These are phyloP conservation scores for Scutellaria barbata DNA, from an alignment of 257 asterid species.

Conservation along the genomic window DNA sequence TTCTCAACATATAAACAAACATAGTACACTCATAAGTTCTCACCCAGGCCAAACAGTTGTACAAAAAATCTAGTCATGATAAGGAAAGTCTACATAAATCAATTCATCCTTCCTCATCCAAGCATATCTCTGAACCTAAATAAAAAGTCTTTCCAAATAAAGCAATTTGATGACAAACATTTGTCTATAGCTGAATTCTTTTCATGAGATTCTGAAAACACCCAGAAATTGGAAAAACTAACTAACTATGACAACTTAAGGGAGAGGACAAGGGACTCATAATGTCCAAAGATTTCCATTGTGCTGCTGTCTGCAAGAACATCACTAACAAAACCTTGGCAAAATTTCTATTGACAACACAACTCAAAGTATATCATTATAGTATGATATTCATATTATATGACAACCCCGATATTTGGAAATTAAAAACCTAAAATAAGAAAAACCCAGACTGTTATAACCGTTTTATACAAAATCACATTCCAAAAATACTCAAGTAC, in stretches of 20 bases:
- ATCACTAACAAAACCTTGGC: too few relatives aligned
- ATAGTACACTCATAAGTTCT: background rate
- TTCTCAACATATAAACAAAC: too few relatives aligned
- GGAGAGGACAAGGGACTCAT: too few relatives aligned
- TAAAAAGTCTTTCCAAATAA: background rate
- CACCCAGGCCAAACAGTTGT: too few relatives aligned
- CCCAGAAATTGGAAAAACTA: background rate
- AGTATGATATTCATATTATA: too few relatives aligned
- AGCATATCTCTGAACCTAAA: background rate
- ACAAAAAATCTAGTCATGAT: background rate
- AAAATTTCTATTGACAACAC: too few relatives aligned
- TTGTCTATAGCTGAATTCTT: background rate
- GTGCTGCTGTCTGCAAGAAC: too few relatives aligned
- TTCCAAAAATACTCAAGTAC: background rate
- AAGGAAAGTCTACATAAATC: background rate
- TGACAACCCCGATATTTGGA: too few relatives aligned
- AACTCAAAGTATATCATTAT: too few relatives aligned
- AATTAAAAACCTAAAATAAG: too few relatives aligned
- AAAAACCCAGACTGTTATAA: background rate
- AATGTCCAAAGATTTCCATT: too few relatives aligned
- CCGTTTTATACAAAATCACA: background rate
- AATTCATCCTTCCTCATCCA: background rate
- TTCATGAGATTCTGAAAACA: background rate
- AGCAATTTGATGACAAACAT: slow-evolving; percentile 2
- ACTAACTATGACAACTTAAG: too few relatives aligned